Percentiles rank a stretch among this genome's conserved stretches.
Conservation (phyloP, 2,329 filamentous ascomycete genomes). For the Talaromyces islandicus region DNA sequence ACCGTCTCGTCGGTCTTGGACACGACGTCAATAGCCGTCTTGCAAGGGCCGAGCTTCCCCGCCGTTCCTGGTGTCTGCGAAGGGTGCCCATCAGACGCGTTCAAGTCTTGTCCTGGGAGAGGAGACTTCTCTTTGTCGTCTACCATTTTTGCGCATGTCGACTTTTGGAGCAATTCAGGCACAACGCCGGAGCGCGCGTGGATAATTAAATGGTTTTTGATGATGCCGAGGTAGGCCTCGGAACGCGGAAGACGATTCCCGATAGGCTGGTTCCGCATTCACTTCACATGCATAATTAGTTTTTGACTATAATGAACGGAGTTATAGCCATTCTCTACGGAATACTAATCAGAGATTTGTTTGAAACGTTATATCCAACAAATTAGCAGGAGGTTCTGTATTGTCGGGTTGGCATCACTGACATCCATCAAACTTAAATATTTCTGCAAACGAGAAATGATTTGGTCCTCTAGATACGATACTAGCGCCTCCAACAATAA, state of each 20-base stretch:
- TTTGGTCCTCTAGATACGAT: neutral
- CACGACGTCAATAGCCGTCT: slow-evolving; percentile 1
- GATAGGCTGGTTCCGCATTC: neutral
- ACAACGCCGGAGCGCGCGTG: neutral
- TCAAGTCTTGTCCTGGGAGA: neutral
- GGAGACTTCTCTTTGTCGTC: neutral
- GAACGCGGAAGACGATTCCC: neutral
- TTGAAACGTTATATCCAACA: neutral
- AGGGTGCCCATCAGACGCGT: neutral
- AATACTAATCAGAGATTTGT: neutral
- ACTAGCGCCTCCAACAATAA: neutral
- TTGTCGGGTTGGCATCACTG: neutral
- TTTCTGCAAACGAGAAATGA: neutral
- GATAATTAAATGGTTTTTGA: neutral
- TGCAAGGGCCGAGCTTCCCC: neutral
- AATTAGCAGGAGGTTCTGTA: neutral
- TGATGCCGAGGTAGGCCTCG: slow-evolving; percentile 22
- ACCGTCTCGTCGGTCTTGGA: slow-evolving; percentile 12
- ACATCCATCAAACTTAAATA: neutral
- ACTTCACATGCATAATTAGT: neutral
- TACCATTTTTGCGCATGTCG: neutral
- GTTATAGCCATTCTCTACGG: neutral
- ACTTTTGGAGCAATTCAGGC: neutral
- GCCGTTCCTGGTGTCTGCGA: neutral
- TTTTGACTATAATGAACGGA: neutral